Base-by-base conservation (phyloP, 495 filamentous ascomycete species). In the Aspergillus kassunensis region DNA sequence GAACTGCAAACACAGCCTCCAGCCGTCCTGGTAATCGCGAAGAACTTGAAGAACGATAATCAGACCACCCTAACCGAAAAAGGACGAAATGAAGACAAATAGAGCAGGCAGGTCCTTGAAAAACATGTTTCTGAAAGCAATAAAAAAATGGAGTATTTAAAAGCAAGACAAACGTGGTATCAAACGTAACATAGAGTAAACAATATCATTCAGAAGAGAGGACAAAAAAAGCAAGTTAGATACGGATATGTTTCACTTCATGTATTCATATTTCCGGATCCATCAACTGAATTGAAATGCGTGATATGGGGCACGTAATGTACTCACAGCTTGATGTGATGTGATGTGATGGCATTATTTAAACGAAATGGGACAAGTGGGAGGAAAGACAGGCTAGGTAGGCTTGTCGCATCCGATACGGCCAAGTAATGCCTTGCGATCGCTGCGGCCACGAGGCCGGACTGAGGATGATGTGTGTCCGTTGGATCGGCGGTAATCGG, bases 331-430 rank as follows among this genome's bases (percentile, higher is more conserved):
- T 11, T 46, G 44, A n/a, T n/a, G n/a, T n/a, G n/a, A n/a, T n/a
- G n/a, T n/a, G n/a, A n/a, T n/a, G n/a, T n/a, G n/a, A 34, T 35
- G 29, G 44, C 30, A 27, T 46, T 35, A 20, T 21, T n/a, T 34
- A 45, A 18, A 20, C 16, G 42, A 33, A n/a, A 45, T 10, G 18
- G 31, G 10, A 10, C 19, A 21, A 46, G 80, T 77, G 49, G 88
- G 69, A 49, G 77, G 85, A 48, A 86, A 82, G 16, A n/a, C 12
- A 33, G 61, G 19, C 67, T 71, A 66, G 34, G 70, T 62, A 27
- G 66, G 48, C 27, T 83, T 84, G 60, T 84, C 82, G 60, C 82
- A 85, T 33, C 82, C 82, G 53, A 85, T 83, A 24, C 82, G 66
- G 8, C 71, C 41, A 63, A 85, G 67, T 50, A 85, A 67, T 61